Evolutionary conservation across 176 grass and related monocot genomes (phyloP).

Genomic region (Oryza australiensis): DNA sequence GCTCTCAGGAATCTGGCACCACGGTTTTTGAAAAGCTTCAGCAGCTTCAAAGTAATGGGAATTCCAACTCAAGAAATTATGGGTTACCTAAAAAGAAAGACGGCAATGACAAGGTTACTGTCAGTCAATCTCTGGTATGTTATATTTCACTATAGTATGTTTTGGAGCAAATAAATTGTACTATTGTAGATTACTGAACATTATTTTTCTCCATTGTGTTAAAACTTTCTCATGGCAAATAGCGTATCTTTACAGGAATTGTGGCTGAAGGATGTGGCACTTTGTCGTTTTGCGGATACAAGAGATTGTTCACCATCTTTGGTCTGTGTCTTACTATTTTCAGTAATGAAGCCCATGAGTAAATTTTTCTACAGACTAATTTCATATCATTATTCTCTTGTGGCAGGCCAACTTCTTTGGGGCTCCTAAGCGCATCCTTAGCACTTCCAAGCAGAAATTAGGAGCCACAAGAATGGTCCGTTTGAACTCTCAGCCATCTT

Average conservation of each 20-base stretch:
- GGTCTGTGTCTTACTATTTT: conserved; percentile 53
- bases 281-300: conserved; percentile 81
- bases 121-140: conserved; percentile 80
- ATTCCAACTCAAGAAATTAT: conserved; percentile 58
- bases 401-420: conserved; percentile 80
- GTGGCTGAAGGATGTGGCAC: conserved; percentile 81
- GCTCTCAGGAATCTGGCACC: conserved; percentile 62
- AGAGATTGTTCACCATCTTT: conserved; percentile 75
- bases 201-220: conserved; percentile 22
- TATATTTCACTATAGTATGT: conserved; percentile 19
- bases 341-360: conserved; percentile 28
- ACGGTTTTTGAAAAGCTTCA: conserved; percentile 79
- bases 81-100: conserved; percentile 53
- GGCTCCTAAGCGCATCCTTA: conserved; percentile 70
- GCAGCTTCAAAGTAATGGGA: conserved; percentile 71
- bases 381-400: conserved; percentile 14
- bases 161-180: neutral
- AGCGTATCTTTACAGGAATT: conserved; percentile 71
- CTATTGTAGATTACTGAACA: neutral
- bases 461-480: conserved; percentile 45
- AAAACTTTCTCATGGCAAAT: conserved; percentile 50
- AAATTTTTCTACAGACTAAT: conserved; percentile 28
- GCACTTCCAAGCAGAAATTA: conserved; percentile 57
- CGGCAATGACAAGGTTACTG: conserved; percentile 59
- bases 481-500: conserved; percentile 42